Evolutionary conservation across 2,329 filamentous ascomycete genomes (phyloP).

Genomic region (Aspergillus sp.): DNA sequence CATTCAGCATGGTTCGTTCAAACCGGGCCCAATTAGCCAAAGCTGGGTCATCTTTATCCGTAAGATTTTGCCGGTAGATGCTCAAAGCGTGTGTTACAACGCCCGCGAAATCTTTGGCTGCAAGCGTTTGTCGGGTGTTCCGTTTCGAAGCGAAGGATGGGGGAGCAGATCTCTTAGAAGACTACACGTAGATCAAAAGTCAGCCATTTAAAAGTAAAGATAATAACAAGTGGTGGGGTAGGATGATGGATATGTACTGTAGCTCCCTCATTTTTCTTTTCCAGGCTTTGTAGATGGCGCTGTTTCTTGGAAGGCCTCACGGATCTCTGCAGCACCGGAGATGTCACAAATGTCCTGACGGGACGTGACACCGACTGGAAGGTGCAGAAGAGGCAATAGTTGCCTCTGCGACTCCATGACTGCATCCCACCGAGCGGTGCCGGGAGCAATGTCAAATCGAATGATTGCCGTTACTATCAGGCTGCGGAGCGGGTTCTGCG

Average conservation of each 20-base stretch:
- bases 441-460: background rate
- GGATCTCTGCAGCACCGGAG: constrained; percentile 24
- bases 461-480: background rate
- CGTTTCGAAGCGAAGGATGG: background rate
- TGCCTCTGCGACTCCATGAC: constrained; percentile 38
- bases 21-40: constrained; percentile 33
- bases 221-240: no score
- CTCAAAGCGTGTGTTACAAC: constrained; percentile 33
- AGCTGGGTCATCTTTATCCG: constrained; percentile 17
- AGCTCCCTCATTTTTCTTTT: no score
- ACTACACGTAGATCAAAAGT: no score
- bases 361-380: constrained; percentile 36
- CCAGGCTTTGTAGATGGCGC: background rate
- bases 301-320: constrained; percentile 2
- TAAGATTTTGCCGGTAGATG: constrained; percentile 22
- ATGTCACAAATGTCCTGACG: constrained; percentile 34
- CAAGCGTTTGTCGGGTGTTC: constrained; percentile 13
- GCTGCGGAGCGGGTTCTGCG: background rate
- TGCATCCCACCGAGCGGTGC: constrained; percentile 39
- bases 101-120: constrained; percentile 29
- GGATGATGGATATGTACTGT: no score
- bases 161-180: background rate
- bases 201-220: background rate
- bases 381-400: constrained; percentile 46
- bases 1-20: constrained; percentile 34